Evolutionary conservation across 495 filamentous ascomycete genomes (phyloP).

Genomic region (Pseudotulostoma volvatum): DNA sequence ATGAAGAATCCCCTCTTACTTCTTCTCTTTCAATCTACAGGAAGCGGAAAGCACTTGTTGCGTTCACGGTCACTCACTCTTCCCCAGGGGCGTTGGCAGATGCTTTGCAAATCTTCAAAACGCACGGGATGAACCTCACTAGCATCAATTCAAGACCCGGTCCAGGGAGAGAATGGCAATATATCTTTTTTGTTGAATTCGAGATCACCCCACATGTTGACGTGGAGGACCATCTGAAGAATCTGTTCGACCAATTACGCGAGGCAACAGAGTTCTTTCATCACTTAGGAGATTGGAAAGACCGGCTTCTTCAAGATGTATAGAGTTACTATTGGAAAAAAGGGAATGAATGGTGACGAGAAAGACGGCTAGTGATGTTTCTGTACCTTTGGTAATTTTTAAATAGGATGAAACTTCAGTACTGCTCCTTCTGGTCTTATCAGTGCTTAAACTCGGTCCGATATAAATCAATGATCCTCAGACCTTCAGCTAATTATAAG

Average conservation of each 20-base stretch:
- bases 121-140: constrained; percentile 60
- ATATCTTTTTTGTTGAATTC: constrained; percentile 91
- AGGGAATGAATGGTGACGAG: background rate
- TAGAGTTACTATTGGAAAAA: background rate
- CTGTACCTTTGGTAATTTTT: no score
- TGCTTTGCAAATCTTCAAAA: constrained; percentile 61
- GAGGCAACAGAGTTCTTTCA: constrained; percentile 22
- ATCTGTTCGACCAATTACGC: constrained; percentile 12
- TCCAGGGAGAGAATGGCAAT: constrained; percentile 61
- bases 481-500: no score
- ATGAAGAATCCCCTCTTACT: constrained; percentile 5
- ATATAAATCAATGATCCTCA: no score
- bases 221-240: constrained; percentile 13
- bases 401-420: no score
- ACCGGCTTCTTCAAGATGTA: constrained; percentile 13
- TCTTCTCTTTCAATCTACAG: no score
- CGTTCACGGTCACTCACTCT: constrained; percentile 68
- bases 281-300: constrained; percentile 29
- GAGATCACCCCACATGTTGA: constrained; percentile 20
- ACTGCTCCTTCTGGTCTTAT: no score
- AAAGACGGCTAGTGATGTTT: background rate
- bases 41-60: constrained; percentile 53
- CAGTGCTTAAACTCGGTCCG: no score
- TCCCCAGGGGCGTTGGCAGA: constrained; percentile 66
- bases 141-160: constrained; percentile 81